Evolutionary conservation across 1,139 yeast species (phyloP).

Genomic region (Pichia sp.): DNA sequence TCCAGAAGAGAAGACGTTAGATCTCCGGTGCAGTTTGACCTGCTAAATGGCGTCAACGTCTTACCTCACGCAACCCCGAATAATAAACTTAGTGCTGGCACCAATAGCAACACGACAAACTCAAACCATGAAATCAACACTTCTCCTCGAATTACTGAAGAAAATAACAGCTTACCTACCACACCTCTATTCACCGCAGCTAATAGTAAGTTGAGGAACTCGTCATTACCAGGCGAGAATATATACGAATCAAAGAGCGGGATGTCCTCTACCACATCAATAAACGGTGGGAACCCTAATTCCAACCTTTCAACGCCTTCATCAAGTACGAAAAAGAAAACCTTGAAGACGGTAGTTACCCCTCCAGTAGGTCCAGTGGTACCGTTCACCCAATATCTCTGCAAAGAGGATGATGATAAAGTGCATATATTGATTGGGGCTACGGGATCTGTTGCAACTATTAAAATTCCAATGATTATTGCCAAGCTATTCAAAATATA

Average conservation of each 20-base stretch:
- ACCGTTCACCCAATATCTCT: slow-evolving; percentile 68
- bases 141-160: neutral
- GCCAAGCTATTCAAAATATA: slow-evolving; percentile 75
- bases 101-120: neutral
- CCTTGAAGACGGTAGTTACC: slow-evolving; percentile 36
- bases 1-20: slow-evolving; percentile 12
- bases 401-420: slow-evolving; percentile 72
- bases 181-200: slow-evolving; percentile 2
- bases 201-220: slow-evolving; percentile 3
- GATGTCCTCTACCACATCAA: slow-evolving; percentile 12
- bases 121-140: neutral
- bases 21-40: slow-evolving; percentile 8
- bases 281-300: neutral
- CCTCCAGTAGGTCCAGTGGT: slow-evolving; percentile 65
- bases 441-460: slow-evolving; percentile 95
- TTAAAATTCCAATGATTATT: slow-evolving; percentile 81
- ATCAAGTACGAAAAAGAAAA: slow-evolving; percentile 25
- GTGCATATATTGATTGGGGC: slow-evolving; percentile 85
- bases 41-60: neutral
- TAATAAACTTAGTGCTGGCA: neutral
- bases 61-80: neutral
- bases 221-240: slow-evolving; percentile 3
- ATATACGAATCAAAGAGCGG: slow-evolving; percentile 10
- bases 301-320: slow-evolving; percentile 4
- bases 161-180: neutral